Conservation (phyloP, 2,329 filamentous ascomycete genomes). For the Fusarium foetens region DNA sequence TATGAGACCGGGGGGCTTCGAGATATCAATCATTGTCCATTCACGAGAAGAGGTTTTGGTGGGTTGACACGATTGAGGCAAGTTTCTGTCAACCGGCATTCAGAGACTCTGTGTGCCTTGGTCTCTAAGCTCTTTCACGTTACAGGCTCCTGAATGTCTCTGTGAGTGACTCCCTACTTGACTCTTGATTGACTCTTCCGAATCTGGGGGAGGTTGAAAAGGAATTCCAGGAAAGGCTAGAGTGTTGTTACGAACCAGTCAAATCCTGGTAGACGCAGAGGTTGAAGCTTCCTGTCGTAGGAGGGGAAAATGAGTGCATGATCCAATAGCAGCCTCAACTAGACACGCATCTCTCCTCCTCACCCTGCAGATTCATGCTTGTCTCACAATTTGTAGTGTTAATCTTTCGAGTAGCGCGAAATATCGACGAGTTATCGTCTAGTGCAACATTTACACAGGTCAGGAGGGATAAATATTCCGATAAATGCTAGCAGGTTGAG, state of each 20-base stretch:
- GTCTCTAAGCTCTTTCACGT: background rate
- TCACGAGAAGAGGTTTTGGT: background rate
- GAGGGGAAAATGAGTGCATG: conserved; percentile 15
- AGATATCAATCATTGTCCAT: conserved; percentile 27
- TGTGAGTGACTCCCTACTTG: background rate
- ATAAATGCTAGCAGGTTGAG: conserved; percentile 1
- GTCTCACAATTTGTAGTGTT: conserved; percentile 11
- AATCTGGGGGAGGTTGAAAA: background rate
- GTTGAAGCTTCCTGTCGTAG: conserved; percentile 16
- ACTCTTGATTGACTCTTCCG: background rate
- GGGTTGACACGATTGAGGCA: conserved; percentile 10
- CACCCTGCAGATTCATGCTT: conserved; percentile 13
- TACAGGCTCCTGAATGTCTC: background rate
- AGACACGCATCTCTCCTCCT: background rate
- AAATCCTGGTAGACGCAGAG: background rate
- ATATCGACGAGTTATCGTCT: background rate
- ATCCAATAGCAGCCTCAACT: conserved; percentile 17
- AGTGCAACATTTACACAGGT: conserved; percentile 6
- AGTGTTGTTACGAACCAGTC: background rate
- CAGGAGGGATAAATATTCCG: conserved; percentile 26
- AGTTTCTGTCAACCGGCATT: background rate
- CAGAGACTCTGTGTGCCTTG: background rate
- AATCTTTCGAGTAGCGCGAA: background rate
- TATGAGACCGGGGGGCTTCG: conserved; percentile 24
- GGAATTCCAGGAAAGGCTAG: background rate